Conservation (phyloP, 208 protist genomes). For the Acanthamoeba castellanii region DNA sequence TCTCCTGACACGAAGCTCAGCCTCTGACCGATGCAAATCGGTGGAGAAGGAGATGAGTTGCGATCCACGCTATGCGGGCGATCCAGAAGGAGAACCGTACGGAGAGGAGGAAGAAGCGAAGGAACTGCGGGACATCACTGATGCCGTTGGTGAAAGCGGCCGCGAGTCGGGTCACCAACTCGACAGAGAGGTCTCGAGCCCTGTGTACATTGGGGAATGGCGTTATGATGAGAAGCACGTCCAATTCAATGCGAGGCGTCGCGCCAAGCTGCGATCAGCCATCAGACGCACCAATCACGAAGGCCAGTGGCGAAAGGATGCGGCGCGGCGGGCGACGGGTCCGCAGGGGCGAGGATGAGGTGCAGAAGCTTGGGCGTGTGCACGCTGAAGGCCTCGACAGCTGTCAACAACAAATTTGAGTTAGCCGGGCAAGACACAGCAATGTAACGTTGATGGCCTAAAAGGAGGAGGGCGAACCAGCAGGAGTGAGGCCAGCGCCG, state of each 20-base stretch:
- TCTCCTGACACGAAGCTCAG: slow-evolving; percentile 38
- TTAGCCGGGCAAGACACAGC: not conserved
- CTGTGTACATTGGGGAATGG: not conserved
- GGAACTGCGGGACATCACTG: slow-evolving; percentile 37
- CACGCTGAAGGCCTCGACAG: slow-evolving; percentile 18
- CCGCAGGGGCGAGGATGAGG: slow-evolving; percentile 51
- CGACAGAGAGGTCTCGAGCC: slow-evolving; percentile 29
- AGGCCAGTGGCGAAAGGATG: slow-evolving; percentile 52
- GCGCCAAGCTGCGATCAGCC: not conserved
- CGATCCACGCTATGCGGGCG: not conserved
- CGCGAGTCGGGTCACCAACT: slow-evolving; percentile 13
- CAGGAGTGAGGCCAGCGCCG: not conserved
- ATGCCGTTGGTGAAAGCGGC: slow-evolving; percentile 23
- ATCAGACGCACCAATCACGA: not conserved
- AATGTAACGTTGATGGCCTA: not conserved
- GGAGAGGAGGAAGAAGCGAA: slow-evolving; percentile 68
- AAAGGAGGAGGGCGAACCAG: not conserved
- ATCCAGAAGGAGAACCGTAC: not conserved
- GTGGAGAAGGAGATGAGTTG: not conserved
- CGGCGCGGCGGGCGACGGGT: slow-evolving; percentile 15
- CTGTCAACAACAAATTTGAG: not conserved
- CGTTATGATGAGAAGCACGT: not conserved
- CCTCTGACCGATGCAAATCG: not conserved
- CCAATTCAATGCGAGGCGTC: not conserved
- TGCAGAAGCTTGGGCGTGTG: slow-evolving; percentile 21